Base-by-base conservation (phyloP, 2,329 filamentous ascomycete genomes). In the Stagonosporopsis chrysanthemi region DNA sequence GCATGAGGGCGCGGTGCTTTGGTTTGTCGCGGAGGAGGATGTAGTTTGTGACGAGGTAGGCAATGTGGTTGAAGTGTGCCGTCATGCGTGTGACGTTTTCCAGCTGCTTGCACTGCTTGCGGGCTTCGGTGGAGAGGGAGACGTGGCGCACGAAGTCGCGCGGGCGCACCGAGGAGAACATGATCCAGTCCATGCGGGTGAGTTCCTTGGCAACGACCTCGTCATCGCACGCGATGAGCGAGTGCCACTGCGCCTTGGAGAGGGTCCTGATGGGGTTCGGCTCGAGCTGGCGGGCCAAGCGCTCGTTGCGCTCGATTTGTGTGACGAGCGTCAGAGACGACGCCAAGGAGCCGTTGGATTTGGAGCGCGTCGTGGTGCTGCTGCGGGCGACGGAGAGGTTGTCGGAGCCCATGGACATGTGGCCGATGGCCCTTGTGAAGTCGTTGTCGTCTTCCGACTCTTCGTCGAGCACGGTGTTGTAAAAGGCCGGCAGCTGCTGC, bases 161-260 rank as follows among this genome's bases (percentile, higher is more conserved):
- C 52, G 96, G 90, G 24, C 92, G 88, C 60, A 98, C 97, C 1
- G 92, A 93, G 49, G 91, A 96, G 76, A 97, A 98, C 90, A 98
- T 95, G 75, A 96, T 88, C 94, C 94, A 98, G 78, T 99, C 95
- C 52, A 99, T 96, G 59, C 94, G 85, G 4, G 95, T 98, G 69
- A 99, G 84, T 76, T 99, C 95, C 58, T 90, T 88, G 15, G 94
- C 94, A 64, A 98, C 89, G 45, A 92, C 86, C 60, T 96, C 91
- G 50, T 96, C 90, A 1, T 90, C 84, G 23, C 89, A 89, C 33
- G 91, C 90, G 88, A 98, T 96, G 64, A 98, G 90, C 48, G 90
- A 87, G 64, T 93, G 91, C 82, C 95, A 99, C 58, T 95, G 90
- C 39, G 89, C 82, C 75, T 98, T 98, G 65, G 88, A 90, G 60